Evolutionary conservation across 2,329 filamentous ascomycete genomes (phyloP), one percentile per base, ranked within the genome.

Genomic region (Dactylellina sp.): DNA sequence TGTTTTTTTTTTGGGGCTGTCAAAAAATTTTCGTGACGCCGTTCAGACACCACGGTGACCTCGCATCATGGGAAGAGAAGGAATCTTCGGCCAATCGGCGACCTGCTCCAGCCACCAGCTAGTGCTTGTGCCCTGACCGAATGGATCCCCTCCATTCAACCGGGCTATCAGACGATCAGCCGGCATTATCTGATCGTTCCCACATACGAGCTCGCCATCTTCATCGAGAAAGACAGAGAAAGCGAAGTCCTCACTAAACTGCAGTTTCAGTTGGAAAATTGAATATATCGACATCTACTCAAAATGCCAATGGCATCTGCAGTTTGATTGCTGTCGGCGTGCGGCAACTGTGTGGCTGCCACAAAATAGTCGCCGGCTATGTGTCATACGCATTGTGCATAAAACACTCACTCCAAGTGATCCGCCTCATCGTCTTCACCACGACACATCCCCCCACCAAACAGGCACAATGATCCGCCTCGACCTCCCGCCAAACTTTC

Each of bases 401-500:
- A 50, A 14, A 28, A 25, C 7, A 20, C 44, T 6, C 46, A 2
- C 6, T 5, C 20, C 7, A 20, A 22, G 20, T 50, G 9, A 3
- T 50, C 24, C 22, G 18, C 49, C 25, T 37, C 25, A 20, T 22
- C 25, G 4, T 28, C 44, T 7, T 18, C 49, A 37, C 32, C 49
- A 16, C 28, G 7, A 35, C 28, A 35, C n/a, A 12, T 20, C 20
- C 28, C 28, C 49, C 14, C 9, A 32, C 49, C 35, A 7, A 20
- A 22, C 6, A 37, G 22, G 25, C 46, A 37, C 32, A 46, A 61
- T 63, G 70, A 37, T 63, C 40, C 70, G 70, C 47, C 62, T 74
- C 28, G 70, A 74, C 42, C 42, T 66, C 56, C 70, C 71, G 39
- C 64, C 71, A 7, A 59, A 56, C 53, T 52, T 76, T 40, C 76